Percentiles rank a stretch among this genome's conserved stretches.
phyloP scores from a whole-genome alignment of 1,139 yeast species.

The Kodamaea arcana region DNA sequence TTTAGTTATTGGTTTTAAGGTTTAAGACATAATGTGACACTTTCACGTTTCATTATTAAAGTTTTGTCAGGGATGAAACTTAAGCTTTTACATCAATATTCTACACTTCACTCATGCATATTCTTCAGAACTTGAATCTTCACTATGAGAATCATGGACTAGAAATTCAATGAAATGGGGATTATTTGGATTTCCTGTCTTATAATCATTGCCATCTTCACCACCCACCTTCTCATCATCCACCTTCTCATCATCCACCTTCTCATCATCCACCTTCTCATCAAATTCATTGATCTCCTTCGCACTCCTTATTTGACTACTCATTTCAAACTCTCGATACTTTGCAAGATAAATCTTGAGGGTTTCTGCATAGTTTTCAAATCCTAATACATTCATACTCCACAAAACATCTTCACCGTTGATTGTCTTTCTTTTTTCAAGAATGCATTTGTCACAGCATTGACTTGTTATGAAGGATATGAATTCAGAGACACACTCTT shows the following conservation, averaged over 20 bases:
- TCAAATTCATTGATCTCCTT: background rate
- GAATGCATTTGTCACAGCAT: slow-evolving; percentile 62
- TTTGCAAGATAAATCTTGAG: slow-evolving; percentile 66
- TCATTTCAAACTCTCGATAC: slow-evolving; percentile 38
- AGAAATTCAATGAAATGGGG: no score
- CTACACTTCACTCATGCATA: no score
- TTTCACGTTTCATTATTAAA: no score
- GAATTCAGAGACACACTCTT: slow-evolving; percentile 53
- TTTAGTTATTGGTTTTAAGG: no score
- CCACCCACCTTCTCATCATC: no score
- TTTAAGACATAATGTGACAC: no score
- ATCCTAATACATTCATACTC: slow-evolving; percentile 66
- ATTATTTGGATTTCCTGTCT: no score
- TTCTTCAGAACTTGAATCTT: no score
- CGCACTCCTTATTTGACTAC: background rate
- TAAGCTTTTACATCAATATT: no score
- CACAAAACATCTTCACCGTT: slow-evolving; percentile 69
- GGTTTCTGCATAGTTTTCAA: slow-evolving; percentile 70
- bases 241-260: background rate
- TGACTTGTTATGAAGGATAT: slow-evolving; percentile 61
- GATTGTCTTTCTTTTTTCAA: slow-evolving; percentile 66
- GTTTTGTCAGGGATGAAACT: no score
- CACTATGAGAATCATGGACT: no score
- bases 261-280: background rate
- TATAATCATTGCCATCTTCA: no score